A percentile compares a stretch with the other conserved stretches of the same genome.
Conservation (phyloP, 495 filamentous ascomycete genomes). For the Baudoinia panamericana region DNA sequence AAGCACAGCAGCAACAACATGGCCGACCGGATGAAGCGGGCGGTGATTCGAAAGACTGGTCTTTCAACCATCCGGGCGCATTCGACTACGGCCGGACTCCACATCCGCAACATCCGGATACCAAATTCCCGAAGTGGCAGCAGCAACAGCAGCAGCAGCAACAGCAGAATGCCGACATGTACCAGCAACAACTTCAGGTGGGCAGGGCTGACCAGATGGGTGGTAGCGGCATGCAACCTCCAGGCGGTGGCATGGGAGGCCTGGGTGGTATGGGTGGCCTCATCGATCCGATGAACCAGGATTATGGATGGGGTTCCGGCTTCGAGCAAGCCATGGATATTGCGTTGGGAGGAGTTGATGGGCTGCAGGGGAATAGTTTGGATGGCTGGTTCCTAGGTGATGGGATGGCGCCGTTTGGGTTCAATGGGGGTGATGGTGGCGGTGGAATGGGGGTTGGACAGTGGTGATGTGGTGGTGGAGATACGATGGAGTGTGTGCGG, state of each 20-base stretch:
- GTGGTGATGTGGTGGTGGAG: background rate
- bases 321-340: constrained; percentile 27
- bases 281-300: constrained; percentile 10
- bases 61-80: constrained; percentile 7
- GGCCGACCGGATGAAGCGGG: background rate
- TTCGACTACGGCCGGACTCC: constrained; percentile 2
- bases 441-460: background rate
- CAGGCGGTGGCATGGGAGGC: too few relatives aligned
- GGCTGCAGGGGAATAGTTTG: constrained; percentile 15
- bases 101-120: constrained; percentile 1
- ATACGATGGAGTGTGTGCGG: too few relatives aligned
- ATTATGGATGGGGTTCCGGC: constrained; percentile 18
- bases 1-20: background rate
- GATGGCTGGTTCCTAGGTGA: constrained; percentile 19
- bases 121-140: background rate
- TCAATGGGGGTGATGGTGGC: constrained; percentile 11
- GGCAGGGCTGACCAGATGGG: too few relatives aligned
- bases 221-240: too few relatives aligned
- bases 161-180: background rate
- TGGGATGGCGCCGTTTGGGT: constrained; percentile 16
- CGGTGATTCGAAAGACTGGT: constrained; percentile 8
- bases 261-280: background rate
- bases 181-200: too few relatives aligned
- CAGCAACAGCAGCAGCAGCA: background rate
- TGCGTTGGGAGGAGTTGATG: constrained; percentile 17